These are phyloP conservation scores for Ustilago vetiveriae DNA, from an alignment of 1,284 basidiomycete species.

Conservation along the genomic window DNA sequence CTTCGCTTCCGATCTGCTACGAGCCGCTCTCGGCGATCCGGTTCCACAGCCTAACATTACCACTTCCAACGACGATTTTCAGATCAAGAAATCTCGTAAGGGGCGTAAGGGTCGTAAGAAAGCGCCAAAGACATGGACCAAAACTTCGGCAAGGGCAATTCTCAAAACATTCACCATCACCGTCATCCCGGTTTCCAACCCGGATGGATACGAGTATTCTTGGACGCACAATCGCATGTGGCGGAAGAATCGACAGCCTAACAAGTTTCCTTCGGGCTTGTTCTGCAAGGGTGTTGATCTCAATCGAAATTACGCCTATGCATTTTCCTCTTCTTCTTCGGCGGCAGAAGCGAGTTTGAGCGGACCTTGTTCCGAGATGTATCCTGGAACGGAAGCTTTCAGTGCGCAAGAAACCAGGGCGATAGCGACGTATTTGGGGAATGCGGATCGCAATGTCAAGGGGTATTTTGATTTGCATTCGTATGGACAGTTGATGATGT, in stretches of 20 bases:
- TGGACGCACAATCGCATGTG: constrained; percentile 77
- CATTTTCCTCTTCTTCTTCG: constrained; percentile 69
- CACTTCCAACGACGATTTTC: no score
- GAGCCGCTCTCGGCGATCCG: constrained; percentile 12
- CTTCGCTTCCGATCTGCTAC: constrained; percentile 66
- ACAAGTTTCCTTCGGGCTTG: constrained; percentile 60
- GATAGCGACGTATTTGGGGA: constrained; percentile 74
- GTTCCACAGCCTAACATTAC: not conserved
- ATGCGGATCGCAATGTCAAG: constrained; percentile 70
- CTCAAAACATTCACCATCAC: constrained; percentile 77
- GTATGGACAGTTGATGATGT: constrained; percentile 78
- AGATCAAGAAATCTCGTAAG: not conserved
- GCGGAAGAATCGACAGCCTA: constrained; percentile 79
- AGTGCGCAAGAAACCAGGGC: constrained; percentile 80
- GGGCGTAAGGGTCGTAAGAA: constrained; percentile 13
- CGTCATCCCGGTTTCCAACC: constrained; percentile 81
- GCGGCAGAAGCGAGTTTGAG: not conserved
- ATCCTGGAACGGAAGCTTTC: constrained; percentile 66
- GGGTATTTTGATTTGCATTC: constrained; percentile 80
- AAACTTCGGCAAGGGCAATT: constrained; percentile 64
- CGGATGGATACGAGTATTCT: constrained; percentile 81
- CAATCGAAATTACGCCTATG: constrained; percentile 73
- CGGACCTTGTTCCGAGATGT: constrained; percentile 39
- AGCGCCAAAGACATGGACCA: constrained; percentile 11
- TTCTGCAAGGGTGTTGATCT: constrained; percentile 79